Evolutionary conservation across 306 rosid species (phyloP).

Genomic region (Castanospermum australe): DNA sequence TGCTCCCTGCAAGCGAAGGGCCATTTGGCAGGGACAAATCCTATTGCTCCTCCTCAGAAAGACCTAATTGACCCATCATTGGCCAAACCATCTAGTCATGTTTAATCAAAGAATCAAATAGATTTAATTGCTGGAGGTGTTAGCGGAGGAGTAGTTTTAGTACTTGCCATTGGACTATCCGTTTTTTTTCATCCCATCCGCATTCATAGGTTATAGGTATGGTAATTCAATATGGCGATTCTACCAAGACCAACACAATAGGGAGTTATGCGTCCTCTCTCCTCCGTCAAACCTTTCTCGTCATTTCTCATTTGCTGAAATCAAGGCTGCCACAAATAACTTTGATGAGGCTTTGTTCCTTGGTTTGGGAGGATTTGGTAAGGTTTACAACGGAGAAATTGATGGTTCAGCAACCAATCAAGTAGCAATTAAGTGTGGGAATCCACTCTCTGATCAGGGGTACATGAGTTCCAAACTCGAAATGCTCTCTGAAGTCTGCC

Average conservation of each 20-base stretch:
- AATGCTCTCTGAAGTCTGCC: conserved; percentile 74
- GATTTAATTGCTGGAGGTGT: conserved; percentile 48
- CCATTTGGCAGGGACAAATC: conserved; percentile 56
- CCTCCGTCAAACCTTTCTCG: too few species aligned
- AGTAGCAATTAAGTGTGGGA: conserved; percentile 69
- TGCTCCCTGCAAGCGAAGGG: too few species aligned
- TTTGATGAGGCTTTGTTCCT: too few species aligned
- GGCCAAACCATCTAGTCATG: conserved; percentile 34
- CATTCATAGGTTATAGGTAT: conserved; percentile 39
- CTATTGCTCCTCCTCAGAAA: conserved; percentile 39
- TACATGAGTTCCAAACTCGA: conserved; percentile 67
- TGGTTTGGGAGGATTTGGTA: too few species aligned
- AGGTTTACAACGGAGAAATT: too few species aligned
- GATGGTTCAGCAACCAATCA: conserved; percentile 42
- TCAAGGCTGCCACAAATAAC: too few species aligned
- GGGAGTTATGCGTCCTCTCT: conserved; percentile 56
- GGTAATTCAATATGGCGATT: conserved; percentile 60
- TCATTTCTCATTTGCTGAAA: too few species aligned
- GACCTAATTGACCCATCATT: conserved; percentile 28
- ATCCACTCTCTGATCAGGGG: conserved; percentile 68
- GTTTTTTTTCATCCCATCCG: conserved; percentile 29
- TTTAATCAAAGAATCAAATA: conserved; percentile 38
- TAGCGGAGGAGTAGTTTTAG: conserved; percentile 50
- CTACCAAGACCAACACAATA: conserved; percentile 70
- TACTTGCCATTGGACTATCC: conserved; percentile 39